Percentiles rank a stretch among this genome's conserved stretches.
phyloP scores from a whole-genome alignment of 306 rosid species.

The Hippophae tibetana region DNA sequence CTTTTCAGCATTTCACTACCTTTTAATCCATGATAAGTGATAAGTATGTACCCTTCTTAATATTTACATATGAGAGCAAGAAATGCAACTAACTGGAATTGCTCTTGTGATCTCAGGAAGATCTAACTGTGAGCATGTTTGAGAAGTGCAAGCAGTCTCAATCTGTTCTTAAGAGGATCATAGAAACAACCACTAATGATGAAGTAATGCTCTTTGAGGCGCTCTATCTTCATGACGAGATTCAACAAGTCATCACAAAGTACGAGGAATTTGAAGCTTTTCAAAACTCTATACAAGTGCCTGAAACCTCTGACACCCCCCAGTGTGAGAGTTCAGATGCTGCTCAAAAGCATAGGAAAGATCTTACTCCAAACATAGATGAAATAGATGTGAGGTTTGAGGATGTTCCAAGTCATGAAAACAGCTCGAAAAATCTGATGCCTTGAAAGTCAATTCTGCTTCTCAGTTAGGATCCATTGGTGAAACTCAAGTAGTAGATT shows the following conservation, averaged over 20 bases:
- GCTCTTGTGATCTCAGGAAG: constrained; percentile 45
- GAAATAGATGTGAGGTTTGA: constrained; percentile 20
- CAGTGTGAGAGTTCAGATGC: constrained; percentile 19
- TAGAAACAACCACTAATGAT: constrained; percentile 59
- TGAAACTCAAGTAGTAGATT: constrained; percentile 29
- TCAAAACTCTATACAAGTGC: constrained; percentile 24
- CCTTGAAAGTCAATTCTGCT: constrained; percentile 25
- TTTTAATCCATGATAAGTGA: no score
- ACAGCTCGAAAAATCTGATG: constrained; percentile 16
- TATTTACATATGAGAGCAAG: background rate
- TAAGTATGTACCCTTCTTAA: background rate
- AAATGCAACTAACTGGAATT: constrained; percentile 11
- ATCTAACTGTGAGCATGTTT: constrained; percentile 55
- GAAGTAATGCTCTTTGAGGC: constrained; percentile 76
- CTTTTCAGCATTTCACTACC: no score
- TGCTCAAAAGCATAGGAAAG: constrained; percentile 20
- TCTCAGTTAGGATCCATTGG: constrained; percentile 5
- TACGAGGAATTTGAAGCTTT: constrained; percentile 54
- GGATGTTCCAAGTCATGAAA: constrained; percentile 23
- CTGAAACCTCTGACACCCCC: constrained; percentile 27
- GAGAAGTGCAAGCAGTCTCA: constrained; percentile 68
- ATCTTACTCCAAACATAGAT: constrained; percentile 14
- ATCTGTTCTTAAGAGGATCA: constrained; percentile 48
- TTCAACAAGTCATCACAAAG: constrained; percentile 55
- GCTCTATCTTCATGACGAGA: constrained; percentile 68